These are phyloP conservation scores for Stagonosporopsis vannaccii DNA, from an alignment of 2,329 filamentous ascomycete genomes.

Conservation along the genomic window DNA sequence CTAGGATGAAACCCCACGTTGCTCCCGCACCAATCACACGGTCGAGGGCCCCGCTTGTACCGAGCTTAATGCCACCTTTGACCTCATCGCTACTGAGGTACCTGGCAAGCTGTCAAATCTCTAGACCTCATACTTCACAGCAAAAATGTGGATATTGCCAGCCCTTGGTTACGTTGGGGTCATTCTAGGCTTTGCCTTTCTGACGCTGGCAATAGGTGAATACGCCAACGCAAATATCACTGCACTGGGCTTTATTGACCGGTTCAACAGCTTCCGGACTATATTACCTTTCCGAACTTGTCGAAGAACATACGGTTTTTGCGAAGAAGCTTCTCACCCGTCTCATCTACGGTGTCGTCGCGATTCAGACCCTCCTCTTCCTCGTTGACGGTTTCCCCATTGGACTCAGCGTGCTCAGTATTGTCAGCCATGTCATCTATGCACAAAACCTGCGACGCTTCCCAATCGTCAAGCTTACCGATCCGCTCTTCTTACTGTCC, in stretches of 20 bases:
- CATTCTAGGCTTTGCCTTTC: constrained; percentile 86
- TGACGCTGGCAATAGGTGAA: constrained; percentile 89
- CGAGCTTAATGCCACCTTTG: constrained; percentile 34
- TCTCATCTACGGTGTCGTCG: constrained; percentile 84
- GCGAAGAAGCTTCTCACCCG: constrained; percentile 85
- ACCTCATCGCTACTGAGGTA: constrained; percentile 33
- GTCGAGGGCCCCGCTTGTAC: constrained; percentile 4
- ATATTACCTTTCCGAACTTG: constrained; percentile 97
- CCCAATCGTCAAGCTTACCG: constrained; percentile 81
- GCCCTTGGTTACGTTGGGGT: constrained; percentile 89
- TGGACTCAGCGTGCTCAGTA: constrained; percentile 73
- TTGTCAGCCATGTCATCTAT: constrained; percentile 85
- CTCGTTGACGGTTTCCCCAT: constrained; percentile 87
- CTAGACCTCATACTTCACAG: constrained; percentile 1
- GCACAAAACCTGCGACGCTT: constrained; percentile 82
- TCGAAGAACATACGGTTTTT: constrained; percentile 95
- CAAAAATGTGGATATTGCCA: constrained; percentile 91
- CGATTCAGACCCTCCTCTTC: constrained; percentile 75
- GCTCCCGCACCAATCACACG: constrained; percentile 18
- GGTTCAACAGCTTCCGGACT: constrained; percentile 79
- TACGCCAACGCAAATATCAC: neutral
- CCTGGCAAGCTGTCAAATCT: constrained; percentile 7
- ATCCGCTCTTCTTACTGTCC: constrained; percentile 84
- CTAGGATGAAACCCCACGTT: constrained; percentile 27
- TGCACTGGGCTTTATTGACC: constrained; percentile 1